Evolutionary conservation across 352 stramenopile genomes (phyloP).

Genomic region (Thalassiosira mediterranea): DNA sequence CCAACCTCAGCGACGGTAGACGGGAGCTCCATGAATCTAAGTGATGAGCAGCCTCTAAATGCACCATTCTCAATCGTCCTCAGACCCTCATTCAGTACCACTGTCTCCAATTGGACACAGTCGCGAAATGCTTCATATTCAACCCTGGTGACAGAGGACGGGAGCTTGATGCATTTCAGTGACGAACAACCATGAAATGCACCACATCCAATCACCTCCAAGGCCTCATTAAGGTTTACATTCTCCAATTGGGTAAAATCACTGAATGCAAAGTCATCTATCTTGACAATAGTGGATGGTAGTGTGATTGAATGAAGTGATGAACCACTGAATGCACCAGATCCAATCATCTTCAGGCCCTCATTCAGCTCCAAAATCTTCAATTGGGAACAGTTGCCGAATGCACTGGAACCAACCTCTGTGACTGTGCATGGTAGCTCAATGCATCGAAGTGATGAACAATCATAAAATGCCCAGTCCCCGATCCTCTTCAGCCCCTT

Average conservation of each 20-base stretch:
- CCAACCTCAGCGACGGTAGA: too few relatives aligned
- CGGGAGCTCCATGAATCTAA: too few relatives aligned
- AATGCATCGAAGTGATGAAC: background rate
- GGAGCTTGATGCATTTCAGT: background rate
- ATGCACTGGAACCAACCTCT: background rate
- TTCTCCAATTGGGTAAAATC: background rate
- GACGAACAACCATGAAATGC: background rate
- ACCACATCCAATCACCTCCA: conserved; percentile 1
- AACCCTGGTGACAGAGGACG: background rate
- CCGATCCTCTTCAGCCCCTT: conserved; percentile 13
- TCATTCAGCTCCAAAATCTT: background rate
- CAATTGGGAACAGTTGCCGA: background rate
- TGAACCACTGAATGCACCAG: background rate
- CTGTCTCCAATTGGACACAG: background rate
- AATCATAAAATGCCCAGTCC: conserved; percentile 12
- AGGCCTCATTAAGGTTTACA: background rate
- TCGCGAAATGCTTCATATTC: background rate
- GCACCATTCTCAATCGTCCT: background rate
- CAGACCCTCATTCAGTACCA: background rate
- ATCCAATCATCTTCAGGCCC: conserved; percentile 2
- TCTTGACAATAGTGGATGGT: too few relatives aligned
- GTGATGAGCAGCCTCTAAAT: background rate
- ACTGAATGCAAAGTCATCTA: background rate
- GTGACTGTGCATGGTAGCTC: background rate
- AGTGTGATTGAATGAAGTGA: background rate